A percentile compares a stretch with the other conserved stretches of the same genome.
Conservation (phyloP, 257 asterid species). For the Penstemon barbatus region DNA sequence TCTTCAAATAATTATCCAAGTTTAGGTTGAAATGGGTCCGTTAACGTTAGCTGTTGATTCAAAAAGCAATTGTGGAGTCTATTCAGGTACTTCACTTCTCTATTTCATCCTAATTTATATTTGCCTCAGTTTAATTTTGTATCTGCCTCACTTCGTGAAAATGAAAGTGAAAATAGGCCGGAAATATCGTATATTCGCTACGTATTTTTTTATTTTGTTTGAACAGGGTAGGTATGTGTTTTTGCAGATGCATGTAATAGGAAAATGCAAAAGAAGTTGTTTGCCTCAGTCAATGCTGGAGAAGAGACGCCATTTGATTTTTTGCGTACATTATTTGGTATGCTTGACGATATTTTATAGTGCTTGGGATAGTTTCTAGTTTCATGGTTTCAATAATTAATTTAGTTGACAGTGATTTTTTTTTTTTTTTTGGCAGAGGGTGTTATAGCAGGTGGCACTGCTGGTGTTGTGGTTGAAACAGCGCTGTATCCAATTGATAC, state of each 20-base stretch:
- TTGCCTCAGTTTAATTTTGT: not conserved
- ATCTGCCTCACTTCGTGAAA: no score
- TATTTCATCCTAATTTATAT: not conserved
- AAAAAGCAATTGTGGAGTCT: slow-evolving; percentile 42
- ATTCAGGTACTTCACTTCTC: slow-evolving; percentile 36
- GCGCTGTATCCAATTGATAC: slow-evolving; percentile 95
- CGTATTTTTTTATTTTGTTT: not conserved
- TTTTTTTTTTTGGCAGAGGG: slow-evolving; percentile 67
- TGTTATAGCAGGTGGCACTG: slow-evolving; percentile 87
- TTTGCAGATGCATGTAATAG: slow-evolving; percentile 63
- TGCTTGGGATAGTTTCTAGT: not conserved
- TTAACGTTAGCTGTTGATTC: slow-evolving; percentile 60
- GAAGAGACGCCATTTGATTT: slow-evolving; percentile 85
- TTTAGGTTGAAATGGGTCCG: slow-evolving; percentile 60
- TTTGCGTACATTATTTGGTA: slow-evolving; percentile 72
- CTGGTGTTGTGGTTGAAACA: slow-evolving; percentile 96
- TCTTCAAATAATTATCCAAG: no score
- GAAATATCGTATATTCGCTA: no score
- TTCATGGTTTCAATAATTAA: slow-evolving; percentile 19
- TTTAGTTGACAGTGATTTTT: not conserved
- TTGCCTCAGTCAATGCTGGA: slow-evolving; percentile 58
- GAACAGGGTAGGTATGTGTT: slow-evolving; percentile 29
- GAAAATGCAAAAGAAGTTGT: slow-evolving; percentile 56
- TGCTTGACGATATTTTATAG: not conserved
- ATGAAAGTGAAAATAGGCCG: no score